These are phyloP conservation scores for Hemileccinum impolitum DNA, from an alignment of 768 basidiomycete genomes.

Conservation along the genomic window DNA sequence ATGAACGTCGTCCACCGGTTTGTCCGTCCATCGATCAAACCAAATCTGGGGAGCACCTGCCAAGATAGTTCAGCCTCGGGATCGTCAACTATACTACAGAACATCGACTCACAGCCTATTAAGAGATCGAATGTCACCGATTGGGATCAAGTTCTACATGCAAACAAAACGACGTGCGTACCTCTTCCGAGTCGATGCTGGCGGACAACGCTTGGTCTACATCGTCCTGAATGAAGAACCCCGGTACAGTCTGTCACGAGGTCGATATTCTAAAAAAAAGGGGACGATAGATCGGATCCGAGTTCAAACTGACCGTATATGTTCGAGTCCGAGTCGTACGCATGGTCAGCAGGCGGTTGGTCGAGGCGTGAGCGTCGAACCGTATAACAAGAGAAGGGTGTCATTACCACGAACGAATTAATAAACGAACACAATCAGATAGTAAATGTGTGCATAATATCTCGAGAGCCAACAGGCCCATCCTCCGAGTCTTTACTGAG, in stretches of 20 bases:
- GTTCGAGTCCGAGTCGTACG: too few species aligned
- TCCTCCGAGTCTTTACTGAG: too few species aligned
- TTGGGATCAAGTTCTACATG: neutral
- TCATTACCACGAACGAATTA: too few species aligned
- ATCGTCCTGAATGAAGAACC: constrained; percentile 24
- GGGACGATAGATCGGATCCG: neutral
- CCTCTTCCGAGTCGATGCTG: constrained; percentile 3
- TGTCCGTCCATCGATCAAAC: constrained; percentile 39
- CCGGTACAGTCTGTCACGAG: constrained; percentile 10
- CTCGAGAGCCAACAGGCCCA: too few species aligned
- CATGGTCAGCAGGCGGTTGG: neutral
- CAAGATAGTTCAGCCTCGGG: neutral
- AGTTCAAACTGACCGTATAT: constrained; percentile 16
- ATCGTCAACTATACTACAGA: neutral
- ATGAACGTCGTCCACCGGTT: constrained; percentile 49
- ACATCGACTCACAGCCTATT: constrained; percentile 14
- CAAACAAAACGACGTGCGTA: neutral
- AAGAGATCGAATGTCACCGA: neutral
- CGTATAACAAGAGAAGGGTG: too few species aligned
- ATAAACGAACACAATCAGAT: too few species aligned
- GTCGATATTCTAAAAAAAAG: neutral
- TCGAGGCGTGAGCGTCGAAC: too few species aligned
- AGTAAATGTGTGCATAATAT: too few species aligned
- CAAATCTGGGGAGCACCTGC: constrained; percentile 22
- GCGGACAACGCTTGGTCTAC: neutral